Conservation (phyloP, 768 basidiomycete genomes). For the Cyclocybe aegerita region DNA sequence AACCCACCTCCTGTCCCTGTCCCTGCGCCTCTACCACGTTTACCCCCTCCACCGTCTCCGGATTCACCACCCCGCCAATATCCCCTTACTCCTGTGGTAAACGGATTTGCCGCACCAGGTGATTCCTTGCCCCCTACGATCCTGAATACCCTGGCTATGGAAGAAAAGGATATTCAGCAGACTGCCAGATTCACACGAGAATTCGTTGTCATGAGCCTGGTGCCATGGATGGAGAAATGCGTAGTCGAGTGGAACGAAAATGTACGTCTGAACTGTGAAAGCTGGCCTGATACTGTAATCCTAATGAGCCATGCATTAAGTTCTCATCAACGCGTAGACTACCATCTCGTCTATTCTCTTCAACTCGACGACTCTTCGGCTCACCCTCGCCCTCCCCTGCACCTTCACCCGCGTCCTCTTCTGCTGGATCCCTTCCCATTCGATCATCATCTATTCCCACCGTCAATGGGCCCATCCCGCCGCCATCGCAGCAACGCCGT, state of each 20-base stretch:
- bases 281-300: not conserved
- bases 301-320: conserved; percentile 29
- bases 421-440: conserved; percentile 39
- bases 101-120: conserved; percentile 16
- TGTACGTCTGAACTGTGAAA: conserved; percentile 33
- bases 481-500: conserved; percentile 75
- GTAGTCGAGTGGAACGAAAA: conserved; percentile 93
- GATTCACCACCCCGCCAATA: conserved; percentile 26
- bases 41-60: conserved; percentile 50
- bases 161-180: conserved; percentile 72
- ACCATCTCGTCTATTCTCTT: conserved; percentile 85
- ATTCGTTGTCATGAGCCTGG: conserved; percentile 82
- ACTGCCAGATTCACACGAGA: conserved; percentile 81
- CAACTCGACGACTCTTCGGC: conserved; percentile 82
- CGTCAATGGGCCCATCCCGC: conserved; percentile 26
- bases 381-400: conserved; percentile 51
- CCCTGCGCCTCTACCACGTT: conserved; percentile 62
- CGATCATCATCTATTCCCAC: conserved; percentile 35
- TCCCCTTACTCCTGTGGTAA: conserved; percentile 12
- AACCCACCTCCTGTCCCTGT: conserved; percentile 66
- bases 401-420: conserved; percentile 37
- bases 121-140: conserved; percentile 23
- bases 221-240: conserved; percentile 97
- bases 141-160: conserved; percentile 51
- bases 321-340: conserved; percentile 75